phyloP scores from a whole-genome alignment of 352 stramenopile species.

The Stephanocyclus meneghinianus region DNA sequence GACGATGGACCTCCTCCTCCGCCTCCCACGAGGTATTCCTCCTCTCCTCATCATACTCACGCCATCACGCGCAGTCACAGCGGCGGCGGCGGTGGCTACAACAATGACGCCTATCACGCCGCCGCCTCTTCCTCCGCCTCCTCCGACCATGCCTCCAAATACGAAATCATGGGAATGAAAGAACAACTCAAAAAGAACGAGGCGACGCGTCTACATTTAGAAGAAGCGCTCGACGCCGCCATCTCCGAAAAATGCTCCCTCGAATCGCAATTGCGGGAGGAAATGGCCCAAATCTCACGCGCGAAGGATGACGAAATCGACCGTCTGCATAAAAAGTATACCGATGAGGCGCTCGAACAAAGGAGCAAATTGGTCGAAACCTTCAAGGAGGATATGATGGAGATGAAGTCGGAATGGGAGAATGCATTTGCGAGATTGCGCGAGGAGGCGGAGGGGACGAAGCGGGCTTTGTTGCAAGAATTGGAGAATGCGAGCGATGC shows the following conservation, averaged over 20 bases:
- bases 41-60: not conserved
- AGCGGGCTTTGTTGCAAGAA: constrained; percentile 30
- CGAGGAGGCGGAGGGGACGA: constrained; percentile 31
- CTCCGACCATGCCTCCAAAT: not conserved
- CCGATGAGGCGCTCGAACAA: constrained; percentile 18
- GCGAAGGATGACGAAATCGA: constrained; percentile 17
- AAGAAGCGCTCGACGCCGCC: constrained; percentile 1
- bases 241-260: constrained; percentile 4
- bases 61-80: not conserved
- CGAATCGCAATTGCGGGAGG: not conserved
- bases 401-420: constrained; percentile 55
- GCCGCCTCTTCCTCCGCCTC: not conserved
- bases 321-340: constrained; percentile 21
- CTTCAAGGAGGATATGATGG: constrained; percentile 51
- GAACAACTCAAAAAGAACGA: constrained; percentile 33
- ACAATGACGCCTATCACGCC: not conserved
- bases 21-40: not conserved
- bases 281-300: constrained; percentile 2
- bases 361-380: constrained; percentile 33
- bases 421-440: constrained; percentile 25
- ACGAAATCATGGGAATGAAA: constrained; percentile 35
- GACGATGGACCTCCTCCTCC: not conserved
- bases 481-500: constrained; percentile 12
- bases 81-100: not conserved
- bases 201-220: not conserved